Percentiles rank a stretch among this genome's conserved stretches.
phyloP scores from a whole-genome alignment of 805 yeast species.

The Cyberlindnera suaveolens region DNA sequence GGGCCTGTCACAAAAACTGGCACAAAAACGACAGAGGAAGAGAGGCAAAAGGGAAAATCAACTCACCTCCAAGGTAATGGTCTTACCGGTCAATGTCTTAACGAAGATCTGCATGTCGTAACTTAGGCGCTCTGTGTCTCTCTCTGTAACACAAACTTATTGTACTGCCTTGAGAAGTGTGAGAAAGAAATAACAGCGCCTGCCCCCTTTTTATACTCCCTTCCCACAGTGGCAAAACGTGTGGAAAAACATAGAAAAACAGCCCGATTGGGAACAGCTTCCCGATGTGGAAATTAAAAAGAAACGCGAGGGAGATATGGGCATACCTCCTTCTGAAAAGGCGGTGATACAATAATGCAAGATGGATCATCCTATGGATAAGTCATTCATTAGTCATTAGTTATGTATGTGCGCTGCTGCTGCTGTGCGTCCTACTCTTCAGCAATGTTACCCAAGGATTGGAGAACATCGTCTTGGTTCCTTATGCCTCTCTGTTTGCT shows the following conservation, averaged over 20 bases:
- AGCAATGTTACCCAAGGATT: too few relatives aligned
- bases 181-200: neutral
- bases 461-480: too few relatives aligned
- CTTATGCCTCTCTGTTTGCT: too few relatives aligned
- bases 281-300: neutral
- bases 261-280: too few relatives aligned
- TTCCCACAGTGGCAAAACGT: neutral
- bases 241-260: too few relatives aligned
- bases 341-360: too few relatives aligned
- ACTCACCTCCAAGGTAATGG: slow-evolving; percentile 66
- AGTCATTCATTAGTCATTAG: too few relatives aligned
- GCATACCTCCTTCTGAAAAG: too few relatives aligned
- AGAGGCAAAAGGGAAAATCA: slow-evolving; percentile 3
- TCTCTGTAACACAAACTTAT: neutral
- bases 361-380: too few relatives aligned
- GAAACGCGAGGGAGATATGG: neutral
- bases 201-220: neutral
- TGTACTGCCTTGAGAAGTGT: too few relatives aligned
- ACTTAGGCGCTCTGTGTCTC: slow-evolving; percentile 17
- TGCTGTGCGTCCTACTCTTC: too few relatives aligned
- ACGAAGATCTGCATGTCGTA: slow-evolving; percentile 76
- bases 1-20: slow-evolving; percentile 1
- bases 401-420: too few relatives aligned
- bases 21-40: slow-evolving; percentile 5
- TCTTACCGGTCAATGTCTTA: slow-evolving; percentile 85